Percentiles rank a stretch among this genome's conserved stretches.
phyloP scores from a whole-genome alignment of 768 basidiomycete species.

The Mycena galericulata region DNA sequence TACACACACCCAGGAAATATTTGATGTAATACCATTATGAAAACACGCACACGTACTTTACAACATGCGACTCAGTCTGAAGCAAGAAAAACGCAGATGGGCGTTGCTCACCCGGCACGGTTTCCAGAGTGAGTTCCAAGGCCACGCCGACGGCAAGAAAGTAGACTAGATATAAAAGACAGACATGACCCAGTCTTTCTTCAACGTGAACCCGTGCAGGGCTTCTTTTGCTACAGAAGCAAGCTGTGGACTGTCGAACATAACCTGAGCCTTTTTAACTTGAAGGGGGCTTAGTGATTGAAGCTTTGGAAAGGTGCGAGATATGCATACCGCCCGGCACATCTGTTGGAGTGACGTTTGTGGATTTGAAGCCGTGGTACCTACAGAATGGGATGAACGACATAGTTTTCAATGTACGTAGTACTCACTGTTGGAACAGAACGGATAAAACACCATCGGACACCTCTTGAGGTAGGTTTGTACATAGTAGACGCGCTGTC shows the following conservation, averaged over 20 bases:
- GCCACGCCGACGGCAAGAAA: slow-evolving; percentile 14
- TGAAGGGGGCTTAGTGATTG: slow-evolving; percentile 42
- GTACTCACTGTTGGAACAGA: slow-evolving; percentile 90
- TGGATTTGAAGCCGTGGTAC: slow-evolving; percentile 84
- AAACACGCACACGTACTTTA: slow-evolving; percentile 27
- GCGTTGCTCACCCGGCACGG: slow-evolving; percentile 27
- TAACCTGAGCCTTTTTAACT: slow-evolving; percentile 84
- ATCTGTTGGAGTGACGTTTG: slow-evolving; percentile 76
- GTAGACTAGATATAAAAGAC: slow-evolving; percentile 68
- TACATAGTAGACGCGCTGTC: slow-evolving; percentile 76
- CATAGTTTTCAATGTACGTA: slow-evolving; percentile 5
- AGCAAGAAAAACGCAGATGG: slow-evolving; percentile 24
- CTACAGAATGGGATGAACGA: slow-evolving; percentile 51
- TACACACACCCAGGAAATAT: slow-evolving; percentile 4
- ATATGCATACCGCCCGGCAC: slow-evolving; percentile 57
- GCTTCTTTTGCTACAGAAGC: slow-evolving; percentile 85
- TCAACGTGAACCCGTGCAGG: slow-evolving; percentile 87
- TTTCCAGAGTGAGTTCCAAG: slow-evolving; percentile 5
- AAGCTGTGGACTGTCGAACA: slow-evolving; percentile 81
- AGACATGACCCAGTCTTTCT: slow-evolving; percentile 87
- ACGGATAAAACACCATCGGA: slow-evolving; percentile 88
- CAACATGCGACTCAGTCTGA: slow-evolving; percentile 23
- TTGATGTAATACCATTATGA: slow-evolving; percentile 19
- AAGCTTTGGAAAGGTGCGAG: not conserved
- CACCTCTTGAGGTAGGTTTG: slow-evolving; percentile 92